Evolutionary conservation across 345 rosid species (phyloP).

Genomic region (Cochlearia excelsa): DNA sequence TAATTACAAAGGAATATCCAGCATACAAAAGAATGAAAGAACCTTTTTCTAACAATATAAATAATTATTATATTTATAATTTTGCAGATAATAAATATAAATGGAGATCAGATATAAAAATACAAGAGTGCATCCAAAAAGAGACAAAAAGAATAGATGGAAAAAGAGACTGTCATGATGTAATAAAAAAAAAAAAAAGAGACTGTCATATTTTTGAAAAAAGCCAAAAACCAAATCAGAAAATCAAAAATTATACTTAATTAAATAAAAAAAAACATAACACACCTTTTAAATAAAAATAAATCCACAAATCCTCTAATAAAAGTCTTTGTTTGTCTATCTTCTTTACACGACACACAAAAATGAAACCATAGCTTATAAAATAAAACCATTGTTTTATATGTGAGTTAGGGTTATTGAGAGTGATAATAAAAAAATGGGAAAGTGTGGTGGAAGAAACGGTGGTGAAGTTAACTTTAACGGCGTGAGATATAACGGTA

Average conservation of each 20-base stretch:
- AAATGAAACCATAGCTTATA: background rate
- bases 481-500: conserved; percentile 23
- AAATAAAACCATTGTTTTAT: background rate
- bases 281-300: too few relatives aligned
- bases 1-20: too few relatives aligned
- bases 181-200: too few relatives aligned
- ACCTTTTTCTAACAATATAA: too few relatives aligned
- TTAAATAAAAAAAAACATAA: too few relatives aligned
- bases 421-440: conserved; percentile 39
- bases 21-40: too few relatives aligned
- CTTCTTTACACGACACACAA: background rate
- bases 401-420: conserved; percentile 6
- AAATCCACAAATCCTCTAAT: conserved; percentile 22
- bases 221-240: conserved; percentile 26
- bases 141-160: conserved; percentile 41
- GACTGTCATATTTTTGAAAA: conserved; percentile 33
- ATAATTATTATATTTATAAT: conserved; percentile 6
- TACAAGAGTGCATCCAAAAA: conserved; percentile 27
- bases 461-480: conserved; percentile 48
- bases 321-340: conserved; percentile 15
- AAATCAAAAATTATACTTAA: background rate
- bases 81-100: conserved; percentile 1
- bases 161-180: conserved; percentile 33
- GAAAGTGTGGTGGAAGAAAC: conserved; percentile 58
- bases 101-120: conserved; percentile 6